A percentile compares a stretch with the other conserved stretches of the same genome.
These are phyloP conservation scores for Silene latifolia DNA, from an alignment of 148 eudicot genomes.

Conservation along the genomic window DNA sequence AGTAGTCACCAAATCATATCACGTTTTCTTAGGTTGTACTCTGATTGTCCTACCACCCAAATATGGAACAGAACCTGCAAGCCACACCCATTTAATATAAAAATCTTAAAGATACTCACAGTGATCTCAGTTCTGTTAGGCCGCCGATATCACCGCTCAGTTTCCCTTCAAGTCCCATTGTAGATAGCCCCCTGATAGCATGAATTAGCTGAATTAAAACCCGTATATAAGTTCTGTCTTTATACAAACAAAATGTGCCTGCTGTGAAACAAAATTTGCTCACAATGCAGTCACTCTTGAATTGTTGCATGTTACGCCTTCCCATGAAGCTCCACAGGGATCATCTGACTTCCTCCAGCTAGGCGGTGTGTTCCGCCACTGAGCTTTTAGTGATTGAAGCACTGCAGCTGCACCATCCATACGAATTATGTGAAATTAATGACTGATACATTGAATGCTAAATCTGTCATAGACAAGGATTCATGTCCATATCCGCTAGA, in stretches of 20 bases:
- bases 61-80: neutral
- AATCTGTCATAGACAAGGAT: neutral
- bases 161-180: conserved; percentile 70
- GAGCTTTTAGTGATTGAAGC: conserved; percentile 57
- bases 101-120: conserved; percentile 45
- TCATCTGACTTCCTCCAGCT: conserved; percentile 73
- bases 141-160: conserved; percentile 83
- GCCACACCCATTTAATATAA: neutral
- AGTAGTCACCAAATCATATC: neutral
- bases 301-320: conserved; percentile 70
- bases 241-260: neutral
- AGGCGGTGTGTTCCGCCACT: conserved; percentile 75
- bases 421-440: neutral
- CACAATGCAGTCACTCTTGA: conserved; percentile 72
- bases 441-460: neutral
- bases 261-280: conserved; percentile 23
- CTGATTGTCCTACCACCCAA: neutral
- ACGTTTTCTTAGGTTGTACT: neutral
- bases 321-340: conserved; percentile 78
- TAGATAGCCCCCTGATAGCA: conserved; percentile 65
- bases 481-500: neutral
- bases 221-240: neutral
- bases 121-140: conserved; percentile 55
- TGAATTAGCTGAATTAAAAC: neutral
- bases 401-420: conserved; percentile 45